Base-by-base conservation (phyloP, 306 rosid genomes). In the Leucaena leucocephala region DNA sequence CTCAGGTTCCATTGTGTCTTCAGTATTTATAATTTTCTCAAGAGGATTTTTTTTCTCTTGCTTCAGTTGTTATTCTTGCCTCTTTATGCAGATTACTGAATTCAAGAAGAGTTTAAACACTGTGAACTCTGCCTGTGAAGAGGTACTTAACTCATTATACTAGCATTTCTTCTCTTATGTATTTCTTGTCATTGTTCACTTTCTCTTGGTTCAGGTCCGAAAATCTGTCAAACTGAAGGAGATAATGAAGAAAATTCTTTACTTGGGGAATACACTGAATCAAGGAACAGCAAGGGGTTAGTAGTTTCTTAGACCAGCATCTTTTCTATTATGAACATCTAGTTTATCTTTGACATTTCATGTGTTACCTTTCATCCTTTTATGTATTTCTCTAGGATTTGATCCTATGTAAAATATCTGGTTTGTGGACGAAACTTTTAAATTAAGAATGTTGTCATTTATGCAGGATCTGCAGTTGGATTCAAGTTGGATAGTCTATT, bases 211-310 rank as follows among this genome's bases (percentile, higher is more conserved):
- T 68, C 80, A 95, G 98, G 98, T 91, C 17, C 87, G 98, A 58
- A 91, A 78, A 42, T 95, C 97, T 43, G 49, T 68, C 76, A 92
- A 92, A 83, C 81, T 95, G 76, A 95, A 95, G 90, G 98, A 95
- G 76, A 88, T 94, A 71, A 85, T 92, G 97, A 88, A 86, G 89
- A 91, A 86, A 81, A 94, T 94, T 84, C 95, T 91, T 48, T 91
- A 73, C 78, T 83, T 94, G 87, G 98, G 98, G 27, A 94, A 94
- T 76, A 90, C 95, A 62, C 81, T 94, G 86, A 94, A 94, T 81
- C 95, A 94, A 87, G 98, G 98, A 82, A 94, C 97, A 72, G 98
- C 98, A 59, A 89, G 98, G 89, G 98, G 98, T 91, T 87, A 80
- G 92, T 68, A 39, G 55, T 65, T 67, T 70, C 76, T 42, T 62